These are phyloP conservation scores for Arthrobotrys pseudoclavata DNA, from an alignment of 2,329 filamentous ascomycete species.

Conservation along the genomic window DNA sequence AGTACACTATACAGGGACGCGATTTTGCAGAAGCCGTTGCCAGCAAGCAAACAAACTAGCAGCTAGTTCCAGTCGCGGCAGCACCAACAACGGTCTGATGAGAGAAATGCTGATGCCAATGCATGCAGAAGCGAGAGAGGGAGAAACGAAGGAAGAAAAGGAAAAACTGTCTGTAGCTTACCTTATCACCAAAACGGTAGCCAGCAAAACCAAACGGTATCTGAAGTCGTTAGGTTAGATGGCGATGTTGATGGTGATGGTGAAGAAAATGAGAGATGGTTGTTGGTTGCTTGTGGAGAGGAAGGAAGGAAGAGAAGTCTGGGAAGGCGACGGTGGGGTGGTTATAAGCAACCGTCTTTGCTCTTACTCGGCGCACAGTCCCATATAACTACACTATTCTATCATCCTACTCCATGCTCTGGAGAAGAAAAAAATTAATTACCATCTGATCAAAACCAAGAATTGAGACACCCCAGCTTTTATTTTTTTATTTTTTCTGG, in stretches of 20 bases:
- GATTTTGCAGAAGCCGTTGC: background rate
- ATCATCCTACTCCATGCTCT: background rate
- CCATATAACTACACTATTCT: background rate
- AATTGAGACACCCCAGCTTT: slow-evolving; percentile 53
- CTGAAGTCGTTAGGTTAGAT: slow-evolving; percentile 21
- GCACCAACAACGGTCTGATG: background rate
- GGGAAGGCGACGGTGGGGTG: slow-evolving; percentile 29
- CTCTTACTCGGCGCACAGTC: slow-evolving; percentile 8
- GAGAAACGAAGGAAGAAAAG: background rate
- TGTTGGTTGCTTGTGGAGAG: slow-evolving; percentile 37
- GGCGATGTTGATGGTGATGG: slow-evolving; percentile 15
- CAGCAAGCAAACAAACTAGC: background rate
- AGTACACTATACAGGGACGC: background rate
- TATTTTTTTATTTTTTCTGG: slow-evolving; percentile 19
- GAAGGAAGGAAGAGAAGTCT: slow-evolving; percentile 22
- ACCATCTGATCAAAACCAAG: slow-evolving; percentile 51
- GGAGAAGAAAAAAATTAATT: slow-evolving; percentile 40
- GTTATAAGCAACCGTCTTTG: slow-evolving; percentile 48
- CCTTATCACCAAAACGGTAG: slow-evolving; percentile 53
- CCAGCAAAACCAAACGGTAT: slow-evolving; percentile 39
- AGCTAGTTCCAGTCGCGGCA: slow-evolving; percentile 6
- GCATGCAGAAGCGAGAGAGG: slow-evolving; percentile 20
- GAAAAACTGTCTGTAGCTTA: slow-evolving; percentile 22
- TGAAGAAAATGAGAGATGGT: slow-evolving; percentile 18
- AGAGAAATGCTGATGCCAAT: slow-evolving; percentile 4